Evolutionary conservation across 805 yeast genomes (phyloP).

Genomic region (Tetrapisispora arboricola): DNA sequence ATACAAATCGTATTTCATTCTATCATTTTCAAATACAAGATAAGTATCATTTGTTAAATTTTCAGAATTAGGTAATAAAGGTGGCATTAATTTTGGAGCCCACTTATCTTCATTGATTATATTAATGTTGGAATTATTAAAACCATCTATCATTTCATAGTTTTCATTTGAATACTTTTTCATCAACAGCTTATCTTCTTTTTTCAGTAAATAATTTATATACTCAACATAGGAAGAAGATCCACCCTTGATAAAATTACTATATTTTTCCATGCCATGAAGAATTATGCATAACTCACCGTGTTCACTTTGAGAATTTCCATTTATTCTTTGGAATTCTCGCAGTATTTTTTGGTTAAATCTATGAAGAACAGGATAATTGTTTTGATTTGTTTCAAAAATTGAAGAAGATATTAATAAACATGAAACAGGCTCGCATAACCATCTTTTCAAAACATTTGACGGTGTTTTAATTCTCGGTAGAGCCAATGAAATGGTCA

Average conservation of each 20-base stretch:
- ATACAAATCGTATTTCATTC: conserved; percentile 57
- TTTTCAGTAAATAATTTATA: conserved; percentile 33
- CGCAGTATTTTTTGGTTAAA: conserved; percentile 42
- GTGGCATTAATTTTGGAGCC: conserved; percentile 33
- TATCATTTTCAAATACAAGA: conserved; percentile 61
- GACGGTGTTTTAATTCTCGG: conserved; percentile 50
- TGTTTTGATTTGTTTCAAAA: conserved; percentile 49
- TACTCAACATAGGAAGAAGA: conserved; percentile 34
- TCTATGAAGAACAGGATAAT: conserved; percentile 55
- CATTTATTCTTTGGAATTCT: conserved; percentile 33
- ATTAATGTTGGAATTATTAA: neutral
- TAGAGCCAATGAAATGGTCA: conserved; percentile 67
- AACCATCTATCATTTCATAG: neutral
- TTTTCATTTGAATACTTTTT: neutral
- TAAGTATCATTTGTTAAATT: conserved; percentile 53
- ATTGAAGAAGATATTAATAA: conserved; percentile 45
- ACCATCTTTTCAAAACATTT: conserved; percentile 48
- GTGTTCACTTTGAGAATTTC: conserved; percentile 26
- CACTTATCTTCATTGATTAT: neutral
- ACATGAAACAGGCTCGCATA: conserved; percentile 55
- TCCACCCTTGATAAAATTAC: conserved; percentile 28
- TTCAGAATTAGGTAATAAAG: conserved; percentile 61
- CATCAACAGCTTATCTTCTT: conserved; percentile 19
- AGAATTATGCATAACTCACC: conserved; percentile 33
- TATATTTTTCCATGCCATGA: conserved; percentile 43